phyloP scores from a whole-genome alignment of 495 filamentous ascomycete species.

The Monascus purpureus region DNA sequence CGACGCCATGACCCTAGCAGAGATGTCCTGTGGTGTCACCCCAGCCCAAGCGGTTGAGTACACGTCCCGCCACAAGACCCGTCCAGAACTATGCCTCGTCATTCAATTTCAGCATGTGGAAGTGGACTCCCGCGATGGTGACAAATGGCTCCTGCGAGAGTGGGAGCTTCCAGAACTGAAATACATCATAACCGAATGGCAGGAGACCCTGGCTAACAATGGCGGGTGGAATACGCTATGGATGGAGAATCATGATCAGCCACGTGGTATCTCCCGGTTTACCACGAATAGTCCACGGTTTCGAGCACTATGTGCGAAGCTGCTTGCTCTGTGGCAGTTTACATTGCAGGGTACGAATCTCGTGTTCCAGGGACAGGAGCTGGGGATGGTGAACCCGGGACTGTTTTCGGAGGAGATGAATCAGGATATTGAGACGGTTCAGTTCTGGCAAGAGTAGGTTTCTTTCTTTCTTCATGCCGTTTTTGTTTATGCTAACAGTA shows the following conservation, averaged over 20 bases:
- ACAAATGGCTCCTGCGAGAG: slow-evolving; percentile 22
- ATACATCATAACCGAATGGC: slow-evolving; percentile 27
- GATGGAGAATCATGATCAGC: slow-evolving; percentile 51
- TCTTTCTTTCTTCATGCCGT: slow-evolving; percentile 3
- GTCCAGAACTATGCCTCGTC: slow-evolving; percentile 41
- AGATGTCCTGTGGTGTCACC: slow-evolving; percentile 39
- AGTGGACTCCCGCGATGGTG: slow-evolving; percentile 27
- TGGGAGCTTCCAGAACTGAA: slow-evolving; percentile 36
- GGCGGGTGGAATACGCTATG: slow-evolving; percentile 45
- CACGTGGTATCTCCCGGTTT: slow-evolving; percentile 39
- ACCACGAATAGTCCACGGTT: slow-evolving; percentile 22
- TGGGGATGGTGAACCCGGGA: slow-evolving; percentile 49
- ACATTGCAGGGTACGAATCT: slow-evolving; percentile 45
- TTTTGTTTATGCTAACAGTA: slow-evolving; percentile 7
- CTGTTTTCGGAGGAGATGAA: slow-evolving; percentile 41
- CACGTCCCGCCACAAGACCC: slow-evolving; percentile 23
- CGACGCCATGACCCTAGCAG: slow-evolving; percentile 43
- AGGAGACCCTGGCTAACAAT: slow-evolving; percentile 6
- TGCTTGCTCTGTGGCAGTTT: slow-evolving; percentile 37
- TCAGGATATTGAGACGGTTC: slow-evolving; percentile 44
- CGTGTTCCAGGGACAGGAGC: slow-evolving; percentile 52
- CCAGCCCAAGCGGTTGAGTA: slow-evolving; percentile 34
- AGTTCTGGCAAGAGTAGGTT: slow-evolving; percentile 31
- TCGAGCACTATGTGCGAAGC: slow-evolving; percentile 32
- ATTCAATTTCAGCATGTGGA: slow-evolving; percentile 47